A percentile compares a stretch with the other conserved stretches of the same genome.
Evolutionary conservation across 2,329 filamentous ascomycete species (phyloP).

Genomic region (Pyricularia sp.): DNA sequence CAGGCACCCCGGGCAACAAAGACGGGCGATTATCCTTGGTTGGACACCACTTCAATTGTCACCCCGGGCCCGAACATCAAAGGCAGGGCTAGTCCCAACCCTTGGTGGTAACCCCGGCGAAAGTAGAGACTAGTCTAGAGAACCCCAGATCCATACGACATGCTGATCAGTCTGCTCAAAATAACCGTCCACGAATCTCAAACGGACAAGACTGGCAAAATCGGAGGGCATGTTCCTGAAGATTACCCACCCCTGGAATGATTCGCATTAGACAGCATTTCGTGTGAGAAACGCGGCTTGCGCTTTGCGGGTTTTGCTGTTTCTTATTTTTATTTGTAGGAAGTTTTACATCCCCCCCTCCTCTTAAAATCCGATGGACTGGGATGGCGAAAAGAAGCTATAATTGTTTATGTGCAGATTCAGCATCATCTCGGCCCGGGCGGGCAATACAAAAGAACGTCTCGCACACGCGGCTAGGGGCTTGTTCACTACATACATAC

Average conservation of each 20-base stretch:
- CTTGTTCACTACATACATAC: neutral
- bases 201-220: slow-evolving; percentile 21
- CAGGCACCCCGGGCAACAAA: neutral
- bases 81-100: neutral
- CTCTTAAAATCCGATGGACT: neutral
- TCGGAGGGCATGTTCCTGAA: neutral
- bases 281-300: neutral
- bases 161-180: slow-evolving; percentile 34
- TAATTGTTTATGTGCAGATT: neutral
- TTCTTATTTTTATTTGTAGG: neutral
- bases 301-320: neutral
- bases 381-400: neutral
- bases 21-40: too few relatives aligned
- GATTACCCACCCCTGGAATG: slow-evolving; percentile 1
- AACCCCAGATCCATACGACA: neutral
- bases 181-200: slow-evolving; percentile 42
- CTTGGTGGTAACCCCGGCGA: slow-evolving; percentile 16
- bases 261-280: neutral
- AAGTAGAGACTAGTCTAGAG: neutral
- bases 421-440: neutral
- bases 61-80: neutral
- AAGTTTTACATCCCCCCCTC: neutral
- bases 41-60: too few relatives aligned
- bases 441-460: neutral
- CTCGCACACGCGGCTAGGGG: neutral